Percentiles rank a stretch among this genome's conserved stretches.
Evolutionary conservation across 164 flowering plant species (phyloP).

Genomic region (Aristolochia californica): DNA sequence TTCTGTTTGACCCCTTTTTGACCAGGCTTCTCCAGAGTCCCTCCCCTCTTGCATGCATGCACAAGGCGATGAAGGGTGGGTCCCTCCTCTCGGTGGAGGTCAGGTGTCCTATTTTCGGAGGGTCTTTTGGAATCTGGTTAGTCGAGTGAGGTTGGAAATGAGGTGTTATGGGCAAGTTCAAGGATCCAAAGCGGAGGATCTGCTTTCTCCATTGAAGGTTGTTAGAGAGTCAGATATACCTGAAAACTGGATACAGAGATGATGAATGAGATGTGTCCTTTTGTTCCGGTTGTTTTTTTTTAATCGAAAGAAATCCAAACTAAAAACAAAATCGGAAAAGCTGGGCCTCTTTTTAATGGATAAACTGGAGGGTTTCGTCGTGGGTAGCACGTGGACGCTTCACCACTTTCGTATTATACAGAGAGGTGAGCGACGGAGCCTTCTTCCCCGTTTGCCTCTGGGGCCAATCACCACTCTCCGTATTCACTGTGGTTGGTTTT

Average conservation of each 20-base stretch:
- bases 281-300: too few species aligned
- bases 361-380: neutral
- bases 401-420: neutral
- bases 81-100: slow-evolving; percentile 1
- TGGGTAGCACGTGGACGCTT: slow-evolving; percentile 1
- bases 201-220: neutral
- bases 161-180: slow-evolving; percentile 31
- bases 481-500: too few species aligned
- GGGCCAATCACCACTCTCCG: too few species aligned
- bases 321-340: too few species aligned
- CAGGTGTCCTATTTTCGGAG: slow-evolving; percentile 5
- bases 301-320: too few species aligned
- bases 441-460: too few species aligned
- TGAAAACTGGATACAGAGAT: too few species aligned
- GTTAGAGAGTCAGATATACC: slow-evolving; percentile 5
- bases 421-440: neutral
- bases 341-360: neutral
- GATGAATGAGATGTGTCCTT: too few species aligned
- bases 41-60: slow-evolving; percentile 23
- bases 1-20: slow-evolving; percentile 31
- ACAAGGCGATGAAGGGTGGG: slow-evolving; percentile 12
- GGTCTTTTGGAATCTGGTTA: slow-evolving; percentile 15
- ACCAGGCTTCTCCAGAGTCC: slow-evolving; percentile 12
- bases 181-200: slow-evolving; percentile 14
- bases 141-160: slow-evolving; percentile 9